These are phyloP conservation scores for Cryptosporidium parvum DNA, from an alignment of 169 alveolate species.

Conservation along the genomic window DNA sequence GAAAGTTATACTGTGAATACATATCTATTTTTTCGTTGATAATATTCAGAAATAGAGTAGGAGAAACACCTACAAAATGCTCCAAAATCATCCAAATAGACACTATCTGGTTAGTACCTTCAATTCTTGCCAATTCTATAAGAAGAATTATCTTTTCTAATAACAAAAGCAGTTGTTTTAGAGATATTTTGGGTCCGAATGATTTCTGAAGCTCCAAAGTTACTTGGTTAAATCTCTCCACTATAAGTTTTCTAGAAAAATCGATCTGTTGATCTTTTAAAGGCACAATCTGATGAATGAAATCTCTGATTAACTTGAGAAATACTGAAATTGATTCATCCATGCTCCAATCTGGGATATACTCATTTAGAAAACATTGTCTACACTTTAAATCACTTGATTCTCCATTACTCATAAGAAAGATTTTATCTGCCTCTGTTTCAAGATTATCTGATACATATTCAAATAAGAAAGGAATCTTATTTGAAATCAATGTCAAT, in stretches of 20 bases:
- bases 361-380: conserved; percentile 31
- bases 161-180: conserved; percentile 1
- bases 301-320: conserved; percentile 46
- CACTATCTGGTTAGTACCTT: not conserved
- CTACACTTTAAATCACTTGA: not conserved
- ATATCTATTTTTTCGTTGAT: conserved; percentile 15
- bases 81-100: conserved; percentile 30
- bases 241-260: conserved; percentile 28
- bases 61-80: conserved; percentile 42
- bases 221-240: conserved; percentile 48
- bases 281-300: conserved; percentile 47
- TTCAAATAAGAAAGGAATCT: conserved; percentile 44
- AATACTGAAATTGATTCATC: conserved; percentile 61
- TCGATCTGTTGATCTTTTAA: conserved; percentile 1
- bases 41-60: conserved; percentile 28
- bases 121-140: conserved; percentile 47
- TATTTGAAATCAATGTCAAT: conserved; percentile 32
- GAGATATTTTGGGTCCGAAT: not conserved
- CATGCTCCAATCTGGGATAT: conserved; percentile 31
- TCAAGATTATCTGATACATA: conserved; percentile 31
- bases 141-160: conserved; percentile 33
- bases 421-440: not conserved
- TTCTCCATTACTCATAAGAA: not conserved
- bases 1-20: conserved; percentile 33
- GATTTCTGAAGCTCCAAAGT: conserved; percentile 22